phyloP scores from a whole-genome alignment of 139 green algal species.

The Closterium sp. region DNA sequence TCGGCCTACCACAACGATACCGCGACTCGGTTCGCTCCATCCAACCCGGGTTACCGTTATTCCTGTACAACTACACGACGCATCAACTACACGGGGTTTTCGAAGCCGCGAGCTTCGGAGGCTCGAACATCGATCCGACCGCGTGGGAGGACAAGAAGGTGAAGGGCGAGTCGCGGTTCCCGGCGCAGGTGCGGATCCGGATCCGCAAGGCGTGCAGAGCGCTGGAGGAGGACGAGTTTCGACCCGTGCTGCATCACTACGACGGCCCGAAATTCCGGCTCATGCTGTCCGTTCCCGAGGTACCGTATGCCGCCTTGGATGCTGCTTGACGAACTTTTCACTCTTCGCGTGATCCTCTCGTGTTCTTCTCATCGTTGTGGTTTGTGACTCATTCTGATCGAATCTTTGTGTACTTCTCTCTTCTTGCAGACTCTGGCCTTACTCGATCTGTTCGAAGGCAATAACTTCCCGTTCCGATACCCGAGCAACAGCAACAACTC shows the following conservation, averaged over 20 bases:
- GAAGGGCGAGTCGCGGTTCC: slow-evolving; percentile 38
- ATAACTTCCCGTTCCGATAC: not conserved
- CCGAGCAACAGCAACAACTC: not conserved
- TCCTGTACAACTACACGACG: slow-evolving; percentile 46
- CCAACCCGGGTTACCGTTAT: slow-evolving; percentile 33
- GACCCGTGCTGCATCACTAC: slow-evolving; percentile 44
- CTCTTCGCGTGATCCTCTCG: not conserved
- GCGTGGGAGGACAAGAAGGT: slow-evolving; percentile 47
- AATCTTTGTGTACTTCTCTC: not conserved
- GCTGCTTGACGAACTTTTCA: not conserved
- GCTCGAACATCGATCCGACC: slow-evolving; percentile 36
- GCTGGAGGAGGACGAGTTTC: slow-evolving; percentile 42
- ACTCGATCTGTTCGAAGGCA: slow-evolving; percentile 28
- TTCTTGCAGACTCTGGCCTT: slow-evolving; percentile 26
- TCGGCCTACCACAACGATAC: slow-evolving; percentile 30
- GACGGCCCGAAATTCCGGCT: slow-evolving; percentile 43
- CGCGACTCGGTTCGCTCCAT: slow-evolving; percentile 34
- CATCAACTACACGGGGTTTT: slow-evolving; percentile 37
- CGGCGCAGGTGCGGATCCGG: slow-evolving; percentile 34
- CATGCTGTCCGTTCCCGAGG: slow-evolving; percentile 41
- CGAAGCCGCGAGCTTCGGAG: slow-evolving; percentile 38
- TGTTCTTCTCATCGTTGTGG: not conserved
- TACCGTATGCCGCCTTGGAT: not conserved
- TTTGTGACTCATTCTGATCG: not conserved
- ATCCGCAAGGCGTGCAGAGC: slow-evolving; percentile 27